Evolutionary conservation across 78 protist genomes (phyloP).

Genomic region (Emiliania huxleyi): DNA sequence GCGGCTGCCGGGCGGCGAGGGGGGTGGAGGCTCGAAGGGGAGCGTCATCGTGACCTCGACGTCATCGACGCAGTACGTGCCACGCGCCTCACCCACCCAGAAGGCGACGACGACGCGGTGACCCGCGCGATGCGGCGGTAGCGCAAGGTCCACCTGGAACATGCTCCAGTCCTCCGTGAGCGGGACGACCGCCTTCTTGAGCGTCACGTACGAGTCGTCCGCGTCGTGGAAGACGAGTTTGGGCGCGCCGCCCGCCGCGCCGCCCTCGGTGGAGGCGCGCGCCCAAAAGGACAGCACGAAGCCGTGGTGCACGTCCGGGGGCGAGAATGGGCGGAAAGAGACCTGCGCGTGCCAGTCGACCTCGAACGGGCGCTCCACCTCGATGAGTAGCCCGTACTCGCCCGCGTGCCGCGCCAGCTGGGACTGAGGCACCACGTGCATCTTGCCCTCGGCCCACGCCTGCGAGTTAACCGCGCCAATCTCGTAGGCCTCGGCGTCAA

Average conservation of each 20-base stretch:
- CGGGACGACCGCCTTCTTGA: not conserved
- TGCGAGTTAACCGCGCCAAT: not conserved
- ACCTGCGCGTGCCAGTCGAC: slow-evolving; percentile 6
- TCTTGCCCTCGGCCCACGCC: slow-evolving; percentile 6
- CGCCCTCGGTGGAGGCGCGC: not conserved
- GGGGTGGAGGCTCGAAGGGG: not conserved
- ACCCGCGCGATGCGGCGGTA: not conserved
- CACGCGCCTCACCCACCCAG: not conserved
- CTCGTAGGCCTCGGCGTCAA: not conserved
- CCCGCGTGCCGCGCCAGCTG: not conserved
- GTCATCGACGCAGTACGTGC: not conserved
- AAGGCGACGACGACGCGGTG: not conserved
- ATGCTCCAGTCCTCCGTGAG: not conserved
- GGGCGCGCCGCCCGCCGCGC: not conserved
- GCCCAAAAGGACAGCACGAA: not conserved
- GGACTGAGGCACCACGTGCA: not conserved
- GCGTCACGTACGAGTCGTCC: not conserved
- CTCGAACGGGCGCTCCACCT: not conserved
- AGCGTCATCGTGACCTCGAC: not conserved
- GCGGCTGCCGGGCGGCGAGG: not conserved
- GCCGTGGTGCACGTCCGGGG: not conserved
- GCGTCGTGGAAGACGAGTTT: not conserved
- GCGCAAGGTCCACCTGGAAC: not conserved
- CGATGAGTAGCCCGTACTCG: not conserved
- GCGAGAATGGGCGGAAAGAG: not conserved